Base-by-base conservation (phyloP, 108 stramenopile genomes). In the Hondaea fermentalgiana region DNA sequence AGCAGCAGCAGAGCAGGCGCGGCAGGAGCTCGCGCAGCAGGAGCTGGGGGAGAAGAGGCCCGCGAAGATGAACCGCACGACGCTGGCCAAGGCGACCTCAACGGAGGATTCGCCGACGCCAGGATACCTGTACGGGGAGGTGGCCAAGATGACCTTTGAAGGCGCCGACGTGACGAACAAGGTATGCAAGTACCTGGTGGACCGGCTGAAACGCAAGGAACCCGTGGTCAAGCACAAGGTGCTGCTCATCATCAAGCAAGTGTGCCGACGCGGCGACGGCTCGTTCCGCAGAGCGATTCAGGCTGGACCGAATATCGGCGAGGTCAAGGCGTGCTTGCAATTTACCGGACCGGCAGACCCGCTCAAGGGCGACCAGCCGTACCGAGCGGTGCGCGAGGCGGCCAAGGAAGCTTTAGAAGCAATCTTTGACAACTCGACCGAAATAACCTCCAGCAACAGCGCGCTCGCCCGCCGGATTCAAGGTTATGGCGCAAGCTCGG, bases 101-200 rank as follows among this genome's bases (percentile, higher is more conserved):
- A 72, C 92, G 60, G 95, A 97, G 90, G 94, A 96, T 57, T 93
- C 95, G 44, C 98, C 98, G 23, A 98, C 97, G 16, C 98, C 98
- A 3, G 98, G 97, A 23, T 99, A 99, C 93, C 93, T 99, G 93
- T 98, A 97, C 92, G 93, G 94, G 35, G 98, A 99, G 90, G 97
- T 99, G 72, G 96, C 96, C 90, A 96, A 96, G 90, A 96, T 95
- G 91, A 95, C 96, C 21, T 91, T 95, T 42, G 92, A 94, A 42
- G 93, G 95, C 72, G 96, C 95, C 72, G 92, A 94, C 59, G 94
- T 91, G 4, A 96, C 95, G 89, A 47, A 88, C 25, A 96, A 98
- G 87, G 93, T 97, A 57, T 93, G 92, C 16, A 89, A 89, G 5
- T 98, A 93, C 92, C 93, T 99, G 59, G 90, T 93, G 19, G 64